Conservation (phyloP, 1,284 basidiomycete genomes). For the Leccinum pachyderme region DNA sequence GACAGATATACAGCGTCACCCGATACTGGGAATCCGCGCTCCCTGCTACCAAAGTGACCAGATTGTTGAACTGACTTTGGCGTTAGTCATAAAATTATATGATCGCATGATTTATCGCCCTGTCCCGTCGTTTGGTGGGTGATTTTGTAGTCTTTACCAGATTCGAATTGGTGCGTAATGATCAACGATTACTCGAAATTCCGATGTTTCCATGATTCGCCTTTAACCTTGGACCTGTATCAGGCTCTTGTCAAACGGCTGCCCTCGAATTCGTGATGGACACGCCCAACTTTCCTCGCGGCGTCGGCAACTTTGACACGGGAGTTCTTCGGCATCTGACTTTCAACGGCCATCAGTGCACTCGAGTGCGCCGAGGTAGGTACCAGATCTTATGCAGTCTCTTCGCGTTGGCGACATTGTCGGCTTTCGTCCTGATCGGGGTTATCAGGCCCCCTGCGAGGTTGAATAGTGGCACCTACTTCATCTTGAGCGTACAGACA, state of each 20-base stretch:
- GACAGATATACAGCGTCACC: no score
- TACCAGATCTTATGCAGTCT: neutral
- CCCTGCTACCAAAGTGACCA: no score
- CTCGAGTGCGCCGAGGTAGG: constrained; percentile 28
- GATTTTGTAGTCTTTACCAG: no score
- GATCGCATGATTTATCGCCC: neutral
- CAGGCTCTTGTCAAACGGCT: neutral
- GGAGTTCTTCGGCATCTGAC: constrained; percentile 31
- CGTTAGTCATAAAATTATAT: neutral
- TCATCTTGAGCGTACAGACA: constrained; percentile 26
- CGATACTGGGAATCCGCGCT: no score
- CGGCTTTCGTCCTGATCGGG: constrained; percentile 25
- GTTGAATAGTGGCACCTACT: constrained; percentile 36
- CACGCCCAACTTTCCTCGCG: no score
- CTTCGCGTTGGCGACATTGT: neutral
- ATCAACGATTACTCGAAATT: no score
- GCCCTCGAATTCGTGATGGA: neutral
- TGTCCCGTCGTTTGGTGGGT: neutral
- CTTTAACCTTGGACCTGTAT: neutral
- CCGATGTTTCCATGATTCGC: neutral
- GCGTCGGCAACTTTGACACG: constrained; percentile 11
- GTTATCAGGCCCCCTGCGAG: constrained; percentile 29
- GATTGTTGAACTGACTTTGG: neutral
- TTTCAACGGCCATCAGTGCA: constrained; percentile 23
- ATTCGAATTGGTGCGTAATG: no score